Conservation (phyloP, 176 grass and related monocot genomes). For the Musa itinerans region DNA sequence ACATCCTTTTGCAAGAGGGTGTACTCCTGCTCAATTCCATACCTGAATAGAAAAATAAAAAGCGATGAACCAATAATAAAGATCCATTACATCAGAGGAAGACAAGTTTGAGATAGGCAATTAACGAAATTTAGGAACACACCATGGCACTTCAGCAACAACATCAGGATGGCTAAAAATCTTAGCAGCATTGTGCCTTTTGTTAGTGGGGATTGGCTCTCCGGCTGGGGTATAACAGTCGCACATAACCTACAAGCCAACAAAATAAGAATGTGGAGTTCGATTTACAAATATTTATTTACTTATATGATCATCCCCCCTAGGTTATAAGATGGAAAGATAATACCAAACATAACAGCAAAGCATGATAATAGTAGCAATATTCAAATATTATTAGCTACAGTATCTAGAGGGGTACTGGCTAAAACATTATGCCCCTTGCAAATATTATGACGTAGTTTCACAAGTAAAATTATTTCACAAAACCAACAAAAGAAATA, state of each 20-base stretch:
- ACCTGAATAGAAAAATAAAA: slow-evolving; percentile 28
- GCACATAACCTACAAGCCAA: slow-evolving; percentile 68
- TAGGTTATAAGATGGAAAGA: not conserved
- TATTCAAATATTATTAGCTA: no score
- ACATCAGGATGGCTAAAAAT: slow-evolving; percentile 68
- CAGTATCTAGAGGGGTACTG: no score
- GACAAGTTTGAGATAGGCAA: not conserved
- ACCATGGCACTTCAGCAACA: slow-evolving; percentile 69
- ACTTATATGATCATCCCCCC: not conserved
- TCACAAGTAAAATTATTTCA: no score
- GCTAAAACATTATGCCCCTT: no score
- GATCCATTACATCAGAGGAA: not conserved
- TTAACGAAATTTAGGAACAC: slow-evolving; percentile 2
- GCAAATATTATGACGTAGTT: no score
- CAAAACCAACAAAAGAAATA: no score
- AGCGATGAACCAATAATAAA: not conserved
- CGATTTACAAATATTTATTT: not conserved
- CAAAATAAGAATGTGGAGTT: not conserved
- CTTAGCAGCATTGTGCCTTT: slow-evolving; percentile 64
- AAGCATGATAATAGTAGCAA: no score
- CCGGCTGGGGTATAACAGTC: slow-evolving; percentile 97
- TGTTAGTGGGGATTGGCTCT: slow-evolving; percentile 88
- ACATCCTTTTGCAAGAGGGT: slow-evolving; percentile 91
- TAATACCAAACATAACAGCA: not conserved
- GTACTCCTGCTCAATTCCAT: slow-evolving; percentile 98